Evolutionary conservation across 2,329 filamentous ascomycete genomes (phyloP).

Genomic region (Pseudogymnoascus sp.): DNA sequence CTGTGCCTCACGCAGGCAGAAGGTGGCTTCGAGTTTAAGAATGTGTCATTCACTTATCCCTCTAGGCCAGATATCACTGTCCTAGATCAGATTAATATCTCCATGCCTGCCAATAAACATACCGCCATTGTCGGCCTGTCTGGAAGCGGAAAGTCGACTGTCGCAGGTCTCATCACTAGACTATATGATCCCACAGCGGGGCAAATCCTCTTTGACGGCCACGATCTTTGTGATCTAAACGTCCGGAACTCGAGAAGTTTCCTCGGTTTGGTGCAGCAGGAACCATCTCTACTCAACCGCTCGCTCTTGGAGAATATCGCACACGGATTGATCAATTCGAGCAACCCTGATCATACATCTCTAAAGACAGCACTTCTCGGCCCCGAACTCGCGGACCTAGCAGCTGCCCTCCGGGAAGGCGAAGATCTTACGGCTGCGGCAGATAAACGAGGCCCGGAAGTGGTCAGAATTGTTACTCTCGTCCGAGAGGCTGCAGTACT

Average conservation of each 20-base stretch:
- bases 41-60: constrained; percentile 36
- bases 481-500: constrained; percentile 44
- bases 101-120: constrained; percentile 36
- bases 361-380: constrained; percentile 38
- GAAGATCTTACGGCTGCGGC: constrained; percentile 40
- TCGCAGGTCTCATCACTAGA: constrained; percentile 47
- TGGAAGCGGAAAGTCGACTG: constrained; percentile 51
- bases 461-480: constrained; percentile 44
- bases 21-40: constrained; percentile 32
- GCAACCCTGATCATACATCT: constrained; percentile 11
- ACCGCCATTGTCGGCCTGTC: constrained; percentile 54
- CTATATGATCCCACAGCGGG: constrained; percentile 48
- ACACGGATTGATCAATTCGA: constrained; percentile 37
- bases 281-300: constrained; percentile 26
- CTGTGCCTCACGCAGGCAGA: constrained; percentile 14
- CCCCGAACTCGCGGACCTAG: constrained; percentile 42
- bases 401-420: constrained; percentile 45
- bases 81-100: constrained; percentile 33
- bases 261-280: constrained; percentile 22
- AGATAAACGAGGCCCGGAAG: constrained; percentile 35
- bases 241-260: constrained; percentile 37
- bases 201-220: constrained; percentile 32
- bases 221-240: constrained; percentile 31
- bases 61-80: constrained; percentile 33
- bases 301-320: constrained; percentile 45